Evolutionary conservation across 352 stramenopile genomes (phyloP).

Genomic region (Globisporangium perplexum): DNA sequence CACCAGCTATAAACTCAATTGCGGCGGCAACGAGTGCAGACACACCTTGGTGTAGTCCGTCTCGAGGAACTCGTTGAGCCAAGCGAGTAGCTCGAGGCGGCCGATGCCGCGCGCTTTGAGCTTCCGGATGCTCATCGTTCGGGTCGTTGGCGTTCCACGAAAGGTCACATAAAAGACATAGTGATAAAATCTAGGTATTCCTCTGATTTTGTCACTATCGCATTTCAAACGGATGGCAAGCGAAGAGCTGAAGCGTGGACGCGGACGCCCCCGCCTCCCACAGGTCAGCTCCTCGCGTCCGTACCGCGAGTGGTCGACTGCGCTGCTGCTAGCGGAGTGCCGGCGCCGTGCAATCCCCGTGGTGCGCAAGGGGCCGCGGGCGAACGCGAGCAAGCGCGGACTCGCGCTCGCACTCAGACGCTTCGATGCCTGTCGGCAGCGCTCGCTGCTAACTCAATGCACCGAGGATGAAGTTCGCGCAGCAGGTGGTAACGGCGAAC

Average conservation of each 20-base stretch:
- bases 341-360: slow-evolving; percentile 3
- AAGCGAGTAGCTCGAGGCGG: slow-evolving; percentile 68
- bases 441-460: not conserved
- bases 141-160: not conserved
- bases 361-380: slow-evolving; percentile 1
- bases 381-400: slow-evolving; percentile 3
- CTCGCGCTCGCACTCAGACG: not conserved
- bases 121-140: slow-evolving; percentile 79
- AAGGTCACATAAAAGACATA: not conserved
- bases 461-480: not conserved
- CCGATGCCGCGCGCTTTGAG: slow-evolving; percentile 74
- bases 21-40: not conserved
- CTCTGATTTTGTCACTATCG: not conserved
- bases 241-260: not conserved
- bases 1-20: not conserved
- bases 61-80: slow-evolving; percentile 78
- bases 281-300: not conserved
- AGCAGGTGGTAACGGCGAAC: not conserved
- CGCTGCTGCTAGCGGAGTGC: slow-evolving; percentile 4
- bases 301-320: slow-evolving; percentile 5
- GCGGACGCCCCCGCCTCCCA: not conserved
- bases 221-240: not conserved
- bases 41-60: slow-evolving; percentile 76
- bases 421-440: not conserved
- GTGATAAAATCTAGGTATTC: not conserved